Evolutionary conservation across 2,329 filamentous ascomycete genomes (phyloP), one percentile per base, ranked within the genome.

Genomic region (Trichoderma atroviride): DNA sequence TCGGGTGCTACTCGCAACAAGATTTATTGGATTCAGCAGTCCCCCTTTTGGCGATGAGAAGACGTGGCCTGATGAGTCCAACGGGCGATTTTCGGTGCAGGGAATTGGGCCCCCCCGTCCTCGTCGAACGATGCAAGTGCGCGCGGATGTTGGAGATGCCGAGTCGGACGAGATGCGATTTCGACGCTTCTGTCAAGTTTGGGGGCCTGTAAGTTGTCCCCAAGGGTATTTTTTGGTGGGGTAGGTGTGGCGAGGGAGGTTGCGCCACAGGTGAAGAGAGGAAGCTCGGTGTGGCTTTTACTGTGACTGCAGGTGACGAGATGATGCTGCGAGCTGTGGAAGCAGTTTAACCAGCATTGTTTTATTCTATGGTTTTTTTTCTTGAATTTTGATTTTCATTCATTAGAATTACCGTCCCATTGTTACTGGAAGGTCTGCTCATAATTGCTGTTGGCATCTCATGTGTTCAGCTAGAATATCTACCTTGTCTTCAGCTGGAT

Each of bases 31-130:
- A 19, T 43, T n/a, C 40, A 43, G 19, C 37, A 52, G 55, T 31
- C 14, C 55, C 63, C 62, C 40, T 19, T 35, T 58, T 50, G 0
- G 9, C n/a, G n/a, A 33, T 47, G 13, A 9, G n/a, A 47, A 10
- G 63, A 67, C 55, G 63, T 67, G 63, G 63, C 63, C 63, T 58
- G 63, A 67, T 67, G 53, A 2, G 10, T 33, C 22, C 4, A 22
- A 24, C n/a, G 19, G 40, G n/a, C 33, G 24, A 19, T 40, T 53
- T 40, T 24, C 29, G 50, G 29, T 22, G 55, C 9, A 37, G n/a
- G 24, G 37, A 29, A n/a, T 31, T 27, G 52, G 33, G 33, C 11
- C 33, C 53, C 53, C 53, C 52, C 62, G 53, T 29, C 57, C 29
- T 19, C 55, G 37, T 50, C 63, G 63, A 52, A 59, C 35, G 53